phyloP scores from a whole-genome alignment of 2,329 filamentous ascomycete genomes.

The Microthyrium microscopicum region DNA sequence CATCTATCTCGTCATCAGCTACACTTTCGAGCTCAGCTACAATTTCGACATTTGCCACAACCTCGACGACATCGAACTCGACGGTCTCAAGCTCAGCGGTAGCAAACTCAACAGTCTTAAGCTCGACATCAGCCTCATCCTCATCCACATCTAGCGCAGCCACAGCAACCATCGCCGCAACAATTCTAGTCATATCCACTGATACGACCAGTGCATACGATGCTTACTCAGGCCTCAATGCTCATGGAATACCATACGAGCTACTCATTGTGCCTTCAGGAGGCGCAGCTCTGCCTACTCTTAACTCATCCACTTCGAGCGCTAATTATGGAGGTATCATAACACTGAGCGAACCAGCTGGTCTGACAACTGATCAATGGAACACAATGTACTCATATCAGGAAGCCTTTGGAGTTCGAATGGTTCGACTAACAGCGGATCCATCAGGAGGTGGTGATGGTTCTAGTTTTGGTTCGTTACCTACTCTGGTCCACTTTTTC shows the following conservation, averaged over 20 bases:
- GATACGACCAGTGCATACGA: slow-evolving; percentile 32
- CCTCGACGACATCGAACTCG: not conserved
- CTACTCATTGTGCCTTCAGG: slow-evolving; percentile 35
- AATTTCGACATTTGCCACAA: not conserved
- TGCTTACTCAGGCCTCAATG: slow-evolving; percentile 37
- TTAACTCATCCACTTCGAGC: slow-evolving; percentile 30
- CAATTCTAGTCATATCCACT: slow-evolving; percentile 39
- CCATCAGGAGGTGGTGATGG: slow-evolving; percentile 34
- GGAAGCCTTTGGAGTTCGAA: slow-evolving; percentile 38
- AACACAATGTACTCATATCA: slow-evolving; percentile 40
- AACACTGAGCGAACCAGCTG: slow-evolving; percentile 35
- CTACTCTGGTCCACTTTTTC: too few species aligned
- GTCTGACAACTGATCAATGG: slow-evolving; percentile 41
- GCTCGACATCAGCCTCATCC: not conserved
- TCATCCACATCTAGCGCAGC: not conserved
- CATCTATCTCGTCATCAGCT: not conserved
- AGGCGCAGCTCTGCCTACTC: slow-evolving; percentile 33
- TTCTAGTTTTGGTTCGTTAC: not conserved
- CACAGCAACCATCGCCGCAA: too few species aligned
- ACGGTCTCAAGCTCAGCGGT: slow-evolving; percentile 1
- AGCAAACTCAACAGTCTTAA: slow-evolving; percentile 1
- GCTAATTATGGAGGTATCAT: slow-evolving; percentile 46
- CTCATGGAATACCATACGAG: slow-evolving; percentile 43
- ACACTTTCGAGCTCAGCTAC: not conserved
- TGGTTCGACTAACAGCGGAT: slow-evolving; percentile 43